Percentiles rank a stretch among this genome's conserved stretches.
Evolutionary conservation across 164 flowering plant species (phyloP).

Genomic region (Annona cherimola): DNA sequence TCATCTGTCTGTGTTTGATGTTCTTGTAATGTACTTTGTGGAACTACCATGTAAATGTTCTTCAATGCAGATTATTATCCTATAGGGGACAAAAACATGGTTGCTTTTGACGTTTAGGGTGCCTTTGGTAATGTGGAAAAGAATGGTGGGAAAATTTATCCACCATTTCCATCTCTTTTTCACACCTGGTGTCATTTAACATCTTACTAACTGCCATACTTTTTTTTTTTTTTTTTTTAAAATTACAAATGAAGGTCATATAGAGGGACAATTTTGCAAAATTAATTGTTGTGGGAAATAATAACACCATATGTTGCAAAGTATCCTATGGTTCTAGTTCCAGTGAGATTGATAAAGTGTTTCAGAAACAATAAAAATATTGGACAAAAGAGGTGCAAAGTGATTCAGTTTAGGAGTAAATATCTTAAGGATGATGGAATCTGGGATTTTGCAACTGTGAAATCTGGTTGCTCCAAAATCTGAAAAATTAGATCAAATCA

Average conservation of each 20-base stretch:
- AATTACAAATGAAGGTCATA: too few relatives aligned
- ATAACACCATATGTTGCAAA: neutral
- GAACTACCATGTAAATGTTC: neutral
- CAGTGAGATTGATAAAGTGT: neutral
- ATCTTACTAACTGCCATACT: too few relatives aligned
- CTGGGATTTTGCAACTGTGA: neutral
- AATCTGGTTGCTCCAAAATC: neutral
- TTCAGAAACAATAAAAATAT: neutral
- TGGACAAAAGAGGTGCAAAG: neutral
- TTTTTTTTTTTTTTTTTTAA: too few relatives aligned
- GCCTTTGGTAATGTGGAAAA: neutral
- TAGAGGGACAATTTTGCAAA: too few relatives aligned
- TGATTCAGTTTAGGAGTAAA: neutral
- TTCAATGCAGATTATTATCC: neutral
- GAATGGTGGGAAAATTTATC: too few relatives aligned
- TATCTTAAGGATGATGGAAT: too few relatives aligned
- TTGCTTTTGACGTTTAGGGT: neutral
- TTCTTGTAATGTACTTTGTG: neutral
- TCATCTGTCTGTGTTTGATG: neutral
- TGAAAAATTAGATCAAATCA: neutral
- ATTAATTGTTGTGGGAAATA: too few relatives aligned
- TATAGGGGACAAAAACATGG: neutral
- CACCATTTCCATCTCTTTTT: too few relatives aligned
- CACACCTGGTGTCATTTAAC: too few relatives aligned
- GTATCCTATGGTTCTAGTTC: neutral